Conservation (phyloP, 2,329 filamentous ascomycete genomes). For the Akanthomyces muscarius region DNA sequence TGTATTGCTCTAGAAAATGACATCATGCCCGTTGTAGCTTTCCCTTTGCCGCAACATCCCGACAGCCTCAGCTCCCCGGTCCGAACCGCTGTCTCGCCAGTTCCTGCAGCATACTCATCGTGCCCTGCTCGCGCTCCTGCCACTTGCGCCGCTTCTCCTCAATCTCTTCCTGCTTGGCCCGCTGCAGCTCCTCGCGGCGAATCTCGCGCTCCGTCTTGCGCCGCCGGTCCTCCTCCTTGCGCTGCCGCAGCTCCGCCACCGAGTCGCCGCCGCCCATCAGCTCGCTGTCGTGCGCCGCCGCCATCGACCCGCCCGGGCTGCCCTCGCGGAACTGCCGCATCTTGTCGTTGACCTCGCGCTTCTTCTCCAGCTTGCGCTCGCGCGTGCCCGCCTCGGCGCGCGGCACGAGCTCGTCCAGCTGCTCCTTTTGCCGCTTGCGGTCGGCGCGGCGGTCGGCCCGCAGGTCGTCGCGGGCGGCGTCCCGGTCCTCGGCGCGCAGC, state of each 20-base stretch:
- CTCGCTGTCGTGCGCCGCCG: constrained; percentile 60
- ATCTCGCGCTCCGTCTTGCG: constrained; percentile 84
- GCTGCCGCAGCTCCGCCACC: constrained; percentile 64
- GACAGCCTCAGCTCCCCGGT: constrained; percentile 26
- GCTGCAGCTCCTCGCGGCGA: constrained; percentile 71
- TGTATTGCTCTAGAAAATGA: neutral
- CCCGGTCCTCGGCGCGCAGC: constrained; percentile 46
- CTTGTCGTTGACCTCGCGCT: constrained; percentile 64
- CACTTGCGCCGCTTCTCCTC: constrained; percentile 70
- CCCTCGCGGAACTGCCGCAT: constrained; percentile 70
- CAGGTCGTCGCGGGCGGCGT: constrained; percentile 50
- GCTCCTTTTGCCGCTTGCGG: constrained; percentile 62
- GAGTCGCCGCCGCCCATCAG: constrained; percentile 70
- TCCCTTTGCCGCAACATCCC: neutral
- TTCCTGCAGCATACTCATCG: constrained; percentile 74
- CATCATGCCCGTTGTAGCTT: neutral
- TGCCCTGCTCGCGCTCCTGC: constrained; percentile 74
- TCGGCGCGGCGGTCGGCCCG: constrained; percentile 61
- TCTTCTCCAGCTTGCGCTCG: constrained; percentile 85
- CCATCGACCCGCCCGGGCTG: constrained; percentile 53
- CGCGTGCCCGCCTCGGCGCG: constrained; percentile 78
- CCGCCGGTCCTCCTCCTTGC: constrained; percentile 60
- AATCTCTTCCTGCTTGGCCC: constrained; percentile 72
- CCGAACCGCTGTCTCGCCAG: constrained; percentile 79
- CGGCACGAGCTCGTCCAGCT: constrained; percentile 75